Base-by-base conservation (phyloP, 257 asterid species). In the Solanum virginianum region DNA sequence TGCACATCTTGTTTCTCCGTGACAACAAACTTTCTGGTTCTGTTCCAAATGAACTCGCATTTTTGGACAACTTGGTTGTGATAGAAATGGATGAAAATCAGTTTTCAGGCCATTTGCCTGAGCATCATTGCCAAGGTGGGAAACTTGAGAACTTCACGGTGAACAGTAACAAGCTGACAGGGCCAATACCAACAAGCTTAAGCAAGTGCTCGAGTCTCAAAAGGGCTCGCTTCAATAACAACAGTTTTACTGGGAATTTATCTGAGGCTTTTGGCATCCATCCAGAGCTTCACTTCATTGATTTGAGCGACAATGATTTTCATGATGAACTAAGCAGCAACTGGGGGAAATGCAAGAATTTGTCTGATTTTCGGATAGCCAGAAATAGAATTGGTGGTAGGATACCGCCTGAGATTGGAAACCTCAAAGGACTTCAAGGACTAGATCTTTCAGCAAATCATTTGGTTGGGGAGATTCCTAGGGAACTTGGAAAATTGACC, bases 351-450 rank as follows among this genome's bases (percentile, higher is more conserved):
- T 57, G 65, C 65, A 20, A 18, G 0, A 57, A 20, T 1, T 57
- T 57, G 12, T 18, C 6, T 57, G 65, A 57, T 18, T 3, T 57
- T n/a, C 17, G 0, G 13, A 1, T 86, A 0, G 79, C 85, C 22
- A 32, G 26, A 17, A 86, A 82, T 51, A 82, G 5, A 0, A 41
- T 86, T 71, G 0, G 57, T 2, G 88, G 86, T 0, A 10, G 56
- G 65, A 81, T 86, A n/a, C 88, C 88, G 0, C 70, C 80, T 4
- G 86, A 86, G 66, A 29, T 86, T 55, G 86, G 86, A 55, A 47
- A 57, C 47, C 0, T 83, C 24, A 71, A n/a, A 20, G 49, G 47
- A 10, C 75, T 86, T 10, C 6, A 0, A 2, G 3, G 2, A 10
- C 70, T 86, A 0, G 15, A 81, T 20, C 80, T 86, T 7, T 57